Conservation (phyloP, 768 basidiomycete genomes). For the Pisolithus marmoratus region DNA sequence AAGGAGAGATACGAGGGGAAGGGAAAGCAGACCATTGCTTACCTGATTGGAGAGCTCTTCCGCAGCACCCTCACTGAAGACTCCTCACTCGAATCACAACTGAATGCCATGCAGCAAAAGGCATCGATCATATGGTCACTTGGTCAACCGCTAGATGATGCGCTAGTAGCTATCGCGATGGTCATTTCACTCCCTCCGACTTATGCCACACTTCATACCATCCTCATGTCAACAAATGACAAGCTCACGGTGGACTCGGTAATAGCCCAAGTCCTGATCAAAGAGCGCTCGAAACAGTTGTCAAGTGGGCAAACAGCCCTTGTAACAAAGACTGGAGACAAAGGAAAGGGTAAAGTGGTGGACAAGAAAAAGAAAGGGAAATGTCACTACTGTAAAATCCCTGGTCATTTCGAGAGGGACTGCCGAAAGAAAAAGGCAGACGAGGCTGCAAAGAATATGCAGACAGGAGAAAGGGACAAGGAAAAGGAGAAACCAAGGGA, state of each 20-base stretch:
- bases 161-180: constrained; percentile 16
- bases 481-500: background rate
- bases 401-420: background rate
- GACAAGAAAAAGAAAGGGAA: background rate
- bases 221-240: constrained; percentile 11
- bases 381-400: background rate
- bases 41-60: constrained; percentile 19
- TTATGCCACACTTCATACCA: constrained; percentile 13
- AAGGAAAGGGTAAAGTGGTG: background rate
- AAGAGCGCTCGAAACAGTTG: background rate
- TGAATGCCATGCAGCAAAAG: constrained; percentile 14
- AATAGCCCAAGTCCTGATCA: background rate
- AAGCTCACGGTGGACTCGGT: background rate
- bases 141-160: constrained; percentile 12
- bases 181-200: constrained; percentile 15
- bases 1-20: constrained; percentile 14
- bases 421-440: background rate
- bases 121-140: constrained; percentile 9
- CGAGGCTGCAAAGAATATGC: no score
- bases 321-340: background rate
- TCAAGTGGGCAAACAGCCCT: background rate
- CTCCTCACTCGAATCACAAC: constrained; percentile 10
- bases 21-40: constrained; percentile 16
- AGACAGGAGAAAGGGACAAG: background rate
- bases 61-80: constrained; percentile 14